Conservation (phyloP, 179 eudicot genomes). For the Heliamphora pulchella region DNA sequence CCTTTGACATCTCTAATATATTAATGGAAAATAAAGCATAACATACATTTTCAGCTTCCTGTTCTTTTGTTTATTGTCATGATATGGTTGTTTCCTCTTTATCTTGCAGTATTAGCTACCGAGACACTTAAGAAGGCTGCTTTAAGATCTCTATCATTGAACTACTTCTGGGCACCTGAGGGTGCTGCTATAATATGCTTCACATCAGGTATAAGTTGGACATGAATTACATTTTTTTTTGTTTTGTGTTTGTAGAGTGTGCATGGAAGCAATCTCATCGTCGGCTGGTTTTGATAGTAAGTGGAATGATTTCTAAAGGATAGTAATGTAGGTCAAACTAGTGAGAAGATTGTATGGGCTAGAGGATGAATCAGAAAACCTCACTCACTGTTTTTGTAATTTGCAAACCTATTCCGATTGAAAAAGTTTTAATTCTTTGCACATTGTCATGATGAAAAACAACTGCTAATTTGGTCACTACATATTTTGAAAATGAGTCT, state of each 20-base stretch:
- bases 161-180: slow-evolving; percentile 53
- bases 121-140: slow-evolving; percentile 29
- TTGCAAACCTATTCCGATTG: not conserved
- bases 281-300: not conserved
- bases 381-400: not conserved
- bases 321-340: not conserved
- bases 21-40: not conserved
- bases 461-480: not conserved
- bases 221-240: not conserved
- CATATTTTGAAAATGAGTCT: not conserved
- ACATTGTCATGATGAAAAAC: not conserved
- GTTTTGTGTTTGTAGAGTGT: not conserved
- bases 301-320: not conserved
- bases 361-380: not conserved
- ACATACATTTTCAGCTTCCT: not conserved
- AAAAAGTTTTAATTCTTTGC: not conserved
- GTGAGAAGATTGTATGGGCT: not conserved
- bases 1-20: not conserved
- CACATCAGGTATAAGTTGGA: slow-evolving; percentile 61
- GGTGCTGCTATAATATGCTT: slow-evolving; percentile 73
- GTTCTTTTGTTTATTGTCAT: not conserved
- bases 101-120: slow-evolving; percentile 30
- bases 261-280: not conserved
- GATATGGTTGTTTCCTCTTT: slow-evolving; percentile 8
- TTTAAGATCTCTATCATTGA: slow-evolving; percentile 25